Conservation (phyloP, 768 basidiomycete species). For the Candolleomyces aberdarensis region DNA sequence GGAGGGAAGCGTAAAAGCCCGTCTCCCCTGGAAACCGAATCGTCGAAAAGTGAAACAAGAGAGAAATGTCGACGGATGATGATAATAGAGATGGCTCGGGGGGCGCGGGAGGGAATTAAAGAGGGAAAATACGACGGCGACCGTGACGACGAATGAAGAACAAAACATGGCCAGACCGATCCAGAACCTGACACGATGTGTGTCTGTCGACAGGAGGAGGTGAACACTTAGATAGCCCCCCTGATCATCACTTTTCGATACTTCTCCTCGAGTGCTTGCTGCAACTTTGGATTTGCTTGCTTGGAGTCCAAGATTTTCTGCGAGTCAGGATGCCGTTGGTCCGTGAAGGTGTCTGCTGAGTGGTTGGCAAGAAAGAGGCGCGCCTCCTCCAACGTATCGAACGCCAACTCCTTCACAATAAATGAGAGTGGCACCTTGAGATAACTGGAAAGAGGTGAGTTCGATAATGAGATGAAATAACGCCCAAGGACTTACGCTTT, state of each 20-base stretch:
- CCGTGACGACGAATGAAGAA: no score
- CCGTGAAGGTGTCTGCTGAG: conserved; percentile 61
- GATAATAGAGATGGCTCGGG: no score
- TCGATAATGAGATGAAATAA: neutral
- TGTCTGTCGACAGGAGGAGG: no score
- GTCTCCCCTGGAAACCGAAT: no score
- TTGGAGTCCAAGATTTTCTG: conserved; percentile 75
- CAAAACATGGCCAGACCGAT: no score
- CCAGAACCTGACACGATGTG: no score
- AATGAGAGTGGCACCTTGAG: conserved; percentile 71
- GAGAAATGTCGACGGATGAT: no score
- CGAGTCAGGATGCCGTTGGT: conserved; percentile 57
- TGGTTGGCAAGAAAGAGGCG: conserved; percentile 71
- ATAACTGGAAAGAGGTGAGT: conserved; percentile 55
- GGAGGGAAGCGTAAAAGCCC: no score
- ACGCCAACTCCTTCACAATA: conserved; percentile 79
- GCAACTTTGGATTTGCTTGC: conserved; percentile 51
- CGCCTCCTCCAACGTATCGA: conserved; percentile 62
- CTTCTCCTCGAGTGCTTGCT: conserved; percentile 70
- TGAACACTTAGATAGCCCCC: conserved; percentile 72
- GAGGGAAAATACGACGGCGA: no score
- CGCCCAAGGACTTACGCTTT: conserved; percentile 70
- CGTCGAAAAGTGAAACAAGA: no score
- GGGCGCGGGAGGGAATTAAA: no score
- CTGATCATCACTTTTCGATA: conserved; percentile 87